Base-by-base conservation (phyloP, 1,284 basidiomycete genomes). In the Flammula alnicola region DNA sequence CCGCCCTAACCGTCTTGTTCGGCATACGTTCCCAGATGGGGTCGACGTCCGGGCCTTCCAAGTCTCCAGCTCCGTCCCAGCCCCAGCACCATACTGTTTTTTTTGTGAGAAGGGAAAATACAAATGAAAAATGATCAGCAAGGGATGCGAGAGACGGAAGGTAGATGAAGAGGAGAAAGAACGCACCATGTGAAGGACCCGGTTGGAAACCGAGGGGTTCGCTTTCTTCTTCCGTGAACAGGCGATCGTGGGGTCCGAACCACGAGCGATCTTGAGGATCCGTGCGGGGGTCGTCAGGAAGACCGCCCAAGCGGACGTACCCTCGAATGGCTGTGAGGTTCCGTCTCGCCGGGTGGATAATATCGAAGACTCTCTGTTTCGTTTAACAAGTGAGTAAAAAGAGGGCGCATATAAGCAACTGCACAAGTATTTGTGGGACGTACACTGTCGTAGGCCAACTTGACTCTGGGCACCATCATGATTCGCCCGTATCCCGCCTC, bases 61-160 rank as follows among this genome's bases (percentile, higher is more conserved):
- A 78, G 65, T 97, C 95, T 37, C 95, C 95, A 2, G 95, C 95
- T 29, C 95, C 95, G 64, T 98, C 95, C 95, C 95, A 98, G 17
- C 95, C 95, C 95, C 95, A 97, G 67, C 94, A 97, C 94, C 94
- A 97, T 6, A 96, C 94, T 95, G 65, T 16, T n/a, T n/a, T n/a
- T n/a, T n/a, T n/a, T n/a, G n/a, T n/a, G n/a, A n/a, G n/a, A n/a
- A n/a, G n/a, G n/a, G n/a, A n/a, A n/a, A n/a, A 44, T 22, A 4
- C 10, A 40, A 41, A 40, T 31, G 25, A 43, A 9, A 22, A 47
- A 14, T 26, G 38, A 22, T 23, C n/a, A 27, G 25, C 22, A 14
- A 23, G 31, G 25, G 32, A 37, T 14, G 36, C 31, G 20, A 51
- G n/a, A 43, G 29, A 25, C 46, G 49, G 35, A 54, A 17, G 42